Conservation (phyloP, 768 basidiomycete species). For the Punctularia strigosozonata region DNA sequence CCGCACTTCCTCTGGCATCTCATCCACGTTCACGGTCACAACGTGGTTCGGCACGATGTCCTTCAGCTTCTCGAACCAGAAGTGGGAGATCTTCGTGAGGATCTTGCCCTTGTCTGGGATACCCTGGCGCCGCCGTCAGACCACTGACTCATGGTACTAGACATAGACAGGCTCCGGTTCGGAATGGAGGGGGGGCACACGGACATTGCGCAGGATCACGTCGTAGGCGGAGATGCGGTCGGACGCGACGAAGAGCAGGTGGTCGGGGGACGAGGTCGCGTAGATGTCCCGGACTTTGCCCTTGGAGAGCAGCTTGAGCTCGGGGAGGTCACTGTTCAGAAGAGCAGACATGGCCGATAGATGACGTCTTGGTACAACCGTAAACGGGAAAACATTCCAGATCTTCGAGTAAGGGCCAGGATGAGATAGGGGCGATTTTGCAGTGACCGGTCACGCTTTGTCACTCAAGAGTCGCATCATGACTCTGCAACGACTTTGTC, state of each 20-base stretch:
- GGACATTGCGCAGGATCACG: conserved; percentile 85
- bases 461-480: too few species aligned
- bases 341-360: conserved; percentile 25
- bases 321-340: conserved; percentile 44
- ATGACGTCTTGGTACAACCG: too few species aligned
- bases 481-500: too few species aligned
- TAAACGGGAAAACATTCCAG: too few species aligned
- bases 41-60: conserved; percentile 85
- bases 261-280: conserved; percentile 50
- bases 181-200: conserved; percentile 18
- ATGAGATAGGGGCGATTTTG: too few species aligned
- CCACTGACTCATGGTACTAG: too few species aligned
- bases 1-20: conserved; percentile 74
- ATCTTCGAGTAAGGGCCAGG: too few species aligned
- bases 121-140: conserved; percentile 54
- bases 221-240: conserved; percentile 97
- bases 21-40: conserved; percentile 59
- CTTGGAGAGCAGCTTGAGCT: conserved; percentile 60
- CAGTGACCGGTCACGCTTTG: too few species aligned
- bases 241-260: conserved; percentile 85
- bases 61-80: conserved; percentile 85
- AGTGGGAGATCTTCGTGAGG: conserved; percentile 81
- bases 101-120: conserved; percentile 90
- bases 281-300: conserved; percentile 99
- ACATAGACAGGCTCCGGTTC: too few species aligned